Percentiles rank a stretch among this genome's conserved stretches.
Evolutionary conservation across 306 rosid species (phyloP).

Genomic region (Dalbergia oliveri): DNA sequence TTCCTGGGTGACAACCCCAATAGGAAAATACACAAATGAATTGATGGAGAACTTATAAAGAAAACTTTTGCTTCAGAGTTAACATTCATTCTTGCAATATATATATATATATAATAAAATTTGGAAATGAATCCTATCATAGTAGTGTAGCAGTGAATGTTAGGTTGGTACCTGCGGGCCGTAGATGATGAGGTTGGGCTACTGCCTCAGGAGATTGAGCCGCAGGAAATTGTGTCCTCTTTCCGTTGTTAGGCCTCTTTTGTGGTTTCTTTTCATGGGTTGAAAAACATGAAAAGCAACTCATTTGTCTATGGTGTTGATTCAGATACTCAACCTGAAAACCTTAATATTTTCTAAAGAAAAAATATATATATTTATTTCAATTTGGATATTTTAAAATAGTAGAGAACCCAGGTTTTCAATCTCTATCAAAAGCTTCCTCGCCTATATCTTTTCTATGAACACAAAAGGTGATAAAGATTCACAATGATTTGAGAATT

Average conservation of each 20-base stretch:
- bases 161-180: slow-evolving; percentile 49
- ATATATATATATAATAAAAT: too few species aligned
- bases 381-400: slow-evolving; percentile 12
- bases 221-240: slow-evolving; percentile 39
- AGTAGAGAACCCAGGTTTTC: background rate
- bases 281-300: slow-evolving; percentile 87
- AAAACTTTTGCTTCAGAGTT: background rate
- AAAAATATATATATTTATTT: background rate
- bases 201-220: slow-evolving; percentile 48
- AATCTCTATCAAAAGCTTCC: slow-evolving; percentile 23
- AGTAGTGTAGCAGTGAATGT: background rate
- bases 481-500: background rate
- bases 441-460: slow-evolving; percentile 6
- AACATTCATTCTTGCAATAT: background rate
- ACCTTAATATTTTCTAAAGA: background rate
- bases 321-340: background rate
- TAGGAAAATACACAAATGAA: background rate
- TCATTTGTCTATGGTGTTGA: slow-evolving; percentile 58
- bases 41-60: background rate
- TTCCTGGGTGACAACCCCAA: background rate
- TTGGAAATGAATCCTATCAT: background rate
- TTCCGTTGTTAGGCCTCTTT: slow-evolving; percentile 49
- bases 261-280: slow-evolving; percentile 61
- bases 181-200: slow-evolving; percentile 42
- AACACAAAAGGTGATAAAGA: background rate